Evolutionary conservation across 129 eudicot genomes (phyloP).

Genomic region (Artemisia tridentata): DNA sequence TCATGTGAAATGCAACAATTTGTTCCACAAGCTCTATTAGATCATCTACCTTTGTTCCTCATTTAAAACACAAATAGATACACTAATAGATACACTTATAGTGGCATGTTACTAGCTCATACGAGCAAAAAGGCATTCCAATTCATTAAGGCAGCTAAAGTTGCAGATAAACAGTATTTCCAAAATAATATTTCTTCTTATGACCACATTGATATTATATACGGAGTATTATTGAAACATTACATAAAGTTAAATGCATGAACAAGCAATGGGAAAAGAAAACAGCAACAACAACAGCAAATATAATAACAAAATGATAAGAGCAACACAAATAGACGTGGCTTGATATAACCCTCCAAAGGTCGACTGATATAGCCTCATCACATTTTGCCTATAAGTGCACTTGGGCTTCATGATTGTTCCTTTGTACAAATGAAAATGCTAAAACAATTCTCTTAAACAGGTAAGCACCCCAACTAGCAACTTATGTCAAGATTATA

Average conservation of each 20-base stretch:
- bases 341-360: no score
- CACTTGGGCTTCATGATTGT: no score
- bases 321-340: slow-evolving; percentile 3
- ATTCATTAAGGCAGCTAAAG: background rate
- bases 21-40: slow-evolving; percentile 83
- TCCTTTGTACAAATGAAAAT: no score
- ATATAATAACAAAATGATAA: background rate
- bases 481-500: no score
- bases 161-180: background rate
- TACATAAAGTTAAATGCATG: no score
- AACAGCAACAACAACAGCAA: no score
- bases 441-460: no score
- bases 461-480: no score
- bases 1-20: slow-evolving; percentile 93
- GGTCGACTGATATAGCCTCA: no score
- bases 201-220: background rate
- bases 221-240: no score
- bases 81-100: slow-evolving; percentile 4
- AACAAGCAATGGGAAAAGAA: no score
- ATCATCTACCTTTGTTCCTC: slow-evolving; percentile 70
- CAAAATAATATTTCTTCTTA: background rate
- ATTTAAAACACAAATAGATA: slow-evolving; percentile 23
- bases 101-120: background rate
- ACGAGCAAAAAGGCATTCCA: background rate
- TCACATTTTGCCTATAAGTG: no score